phyloP scores from a whole-genome alignment of 1,139 yeast genomes.

The Geotrichum fermentans region DNA sequence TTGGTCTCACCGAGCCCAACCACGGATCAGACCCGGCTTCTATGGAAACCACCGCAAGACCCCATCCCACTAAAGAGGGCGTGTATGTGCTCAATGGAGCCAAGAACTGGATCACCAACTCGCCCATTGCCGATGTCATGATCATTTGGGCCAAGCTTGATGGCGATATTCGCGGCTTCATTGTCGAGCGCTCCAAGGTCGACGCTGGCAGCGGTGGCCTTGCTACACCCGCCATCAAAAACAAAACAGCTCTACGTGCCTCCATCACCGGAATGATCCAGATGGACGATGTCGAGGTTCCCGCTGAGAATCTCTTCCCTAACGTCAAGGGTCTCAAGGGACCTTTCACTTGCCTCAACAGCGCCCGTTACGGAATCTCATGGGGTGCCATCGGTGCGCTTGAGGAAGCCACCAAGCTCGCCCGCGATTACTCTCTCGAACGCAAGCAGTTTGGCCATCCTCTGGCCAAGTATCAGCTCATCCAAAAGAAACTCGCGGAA shows the following conservation, averaged over 20 bases:
- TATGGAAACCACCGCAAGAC: conserved; percentile 43
- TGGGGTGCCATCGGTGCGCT: conserved; percentile 47
- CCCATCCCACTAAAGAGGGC: conserved; percentile 43
- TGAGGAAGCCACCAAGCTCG: conserved; percentile 40
- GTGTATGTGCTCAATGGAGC: conserved; percentile 42
- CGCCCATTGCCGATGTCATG: conserved; percentile 44
- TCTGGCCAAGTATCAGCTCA: conserved; percentile 41
- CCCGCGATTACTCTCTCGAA: conserved; percentile 41
- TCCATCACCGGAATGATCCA: conserved; percentile 45
- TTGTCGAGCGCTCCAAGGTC: conserved; percentile 39
- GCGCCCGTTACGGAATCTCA: conserved; percentile 44
- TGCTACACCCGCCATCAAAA: conserved; percentile 41
- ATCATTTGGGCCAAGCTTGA: conserved; percentile 46
- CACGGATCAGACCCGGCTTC: conserved; percentile 46
- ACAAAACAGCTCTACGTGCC: conserved; percentile 43
- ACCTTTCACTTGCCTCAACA: conserved; percentile 44
- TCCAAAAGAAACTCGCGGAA: conserved; percentile 44
- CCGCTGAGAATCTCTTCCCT: conserved; percentile 42
- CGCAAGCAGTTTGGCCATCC: conserved; percentile 43
- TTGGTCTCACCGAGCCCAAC: conserved; percentile 45
- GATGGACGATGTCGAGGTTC: conserved; percentile 44
- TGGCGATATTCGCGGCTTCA: conserved; percentile 43
- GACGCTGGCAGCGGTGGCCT: conserved; percentile 34
- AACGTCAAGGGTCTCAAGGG: conserved; percentile 42
- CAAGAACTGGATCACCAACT: conserved; percentile 46